Evolutionary conservation across 257 asterid genomes (phyloP).

Genomic region (Gardenia jasminoides): DNA sequence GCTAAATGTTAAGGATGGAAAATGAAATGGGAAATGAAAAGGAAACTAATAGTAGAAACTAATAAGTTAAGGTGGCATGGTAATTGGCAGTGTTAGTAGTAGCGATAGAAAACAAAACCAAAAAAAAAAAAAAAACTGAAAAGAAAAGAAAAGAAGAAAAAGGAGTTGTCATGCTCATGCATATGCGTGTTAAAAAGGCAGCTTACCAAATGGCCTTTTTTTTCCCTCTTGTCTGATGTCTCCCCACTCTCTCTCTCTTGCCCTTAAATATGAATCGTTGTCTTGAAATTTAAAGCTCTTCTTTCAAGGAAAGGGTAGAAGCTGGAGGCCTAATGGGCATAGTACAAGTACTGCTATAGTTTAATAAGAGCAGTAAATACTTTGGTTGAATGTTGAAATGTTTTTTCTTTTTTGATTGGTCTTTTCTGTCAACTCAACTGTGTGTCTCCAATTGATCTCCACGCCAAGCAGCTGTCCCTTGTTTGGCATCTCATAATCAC

Average conservation of each 20-base stretch:
- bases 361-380: constrained; percentile 5
- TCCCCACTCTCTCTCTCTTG: not conserved
- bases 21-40: not conserved
- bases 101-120: not conserved
- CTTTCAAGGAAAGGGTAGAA: constrained; percentile 20
- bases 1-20: constrained; percentile 7
- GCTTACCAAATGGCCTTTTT: constrained; percentile 22
- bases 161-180: constrained; percentile 12
- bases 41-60: not conserved
- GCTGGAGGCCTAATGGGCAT: constrained; percentile 12
- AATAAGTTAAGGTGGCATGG: not conserved
- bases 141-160: not conserved
- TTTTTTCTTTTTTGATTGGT: not conserved
- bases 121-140: constrained; percentile 5
- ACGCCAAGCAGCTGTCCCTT: constrained; percentile 65
- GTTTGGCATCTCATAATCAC: constrained; percentile 35
- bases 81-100: no score
- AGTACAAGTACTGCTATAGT: not conserved
- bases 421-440: constrained; percentile 5
- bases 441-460: constrained; percentile 31
- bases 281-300: constrained; percentile 17
- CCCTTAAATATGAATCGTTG: not conserved
- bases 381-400: not conserved
- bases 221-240: constrained; percentile 2
- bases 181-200: constrained; percentile 1